Percentiles rank a stretch among this genome's conserved stretches.
Evolutionary conservation across 805 yeast genomes (phyloP).

Genomic region (Candida methanosorbosa): DNA sequence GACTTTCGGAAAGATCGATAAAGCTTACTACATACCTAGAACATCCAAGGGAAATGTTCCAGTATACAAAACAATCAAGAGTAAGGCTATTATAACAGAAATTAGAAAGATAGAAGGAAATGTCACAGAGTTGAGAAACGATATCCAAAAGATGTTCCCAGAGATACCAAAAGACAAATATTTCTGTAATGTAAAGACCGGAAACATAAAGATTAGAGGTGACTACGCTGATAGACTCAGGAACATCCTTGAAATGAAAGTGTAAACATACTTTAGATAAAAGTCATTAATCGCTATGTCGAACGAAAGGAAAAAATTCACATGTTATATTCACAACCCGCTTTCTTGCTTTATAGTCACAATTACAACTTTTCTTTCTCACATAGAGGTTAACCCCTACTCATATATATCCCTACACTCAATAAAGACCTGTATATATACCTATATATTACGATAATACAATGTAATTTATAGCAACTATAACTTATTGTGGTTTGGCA

Average conservation of each 20-base stretch:
- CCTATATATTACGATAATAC: too few species aligned
- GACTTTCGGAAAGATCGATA: neutral
- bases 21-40: constrained; percentile 36
- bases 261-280: too few species aligned
- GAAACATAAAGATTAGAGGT: constrained; percentile 46
- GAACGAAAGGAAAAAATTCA: too few species aligned
- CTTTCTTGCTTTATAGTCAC: too few species aligned
- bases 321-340: too few species aligned
- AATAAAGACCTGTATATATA: too few species aligned
- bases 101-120: constrained; percentile 67
- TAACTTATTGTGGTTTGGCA: too few species aligned
- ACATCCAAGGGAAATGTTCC: constrained; percentile 66
- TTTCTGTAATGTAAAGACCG: constrained; percentile 40
- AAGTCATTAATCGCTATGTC: too few species aligned
- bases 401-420: too few species aligned
- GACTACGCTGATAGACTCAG: constrained; percentile 29
- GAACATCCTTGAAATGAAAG: constrained; percentile 19
- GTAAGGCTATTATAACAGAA: constrained; percentile 60
- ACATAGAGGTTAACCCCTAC: too few species aligned
- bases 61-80: constrained; percentile 64
- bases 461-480: too few species aligned
- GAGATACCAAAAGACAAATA: constrained; percentile 34
- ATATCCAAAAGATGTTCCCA: constrained; percentile 45
- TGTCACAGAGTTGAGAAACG: constrained; percentile 54
- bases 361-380: too few species aligned